These are phyloP conservation scores for Priceomyces fermenticarens DNA, from an alignment of 805 yeast species.

Conservation along the genomic window DNA sequence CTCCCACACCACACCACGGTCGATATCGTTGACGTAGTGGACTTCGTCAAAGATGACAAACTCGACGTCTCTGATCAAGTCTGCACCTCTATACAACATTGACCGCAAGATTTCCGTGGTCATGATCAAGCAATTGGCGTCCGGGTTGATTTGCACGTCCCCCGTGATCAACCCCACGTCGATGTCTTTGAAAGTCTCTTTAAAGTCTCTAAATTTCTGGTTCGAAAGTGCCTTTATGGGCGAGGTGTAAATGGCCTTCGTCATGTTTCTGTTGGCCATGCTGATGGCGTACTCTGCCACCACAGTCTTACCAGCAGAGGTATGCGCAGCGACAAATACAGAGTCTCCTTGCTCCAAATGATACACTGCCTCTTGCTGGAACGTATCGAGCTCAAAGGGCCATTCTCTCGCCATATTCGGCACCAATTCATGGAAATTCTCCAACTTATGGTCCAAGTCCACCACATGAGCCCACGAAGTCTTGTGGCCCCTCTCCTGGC, in stretches of 20 bases:
- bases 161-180: slow-evolving; percentile 96
- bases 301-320: slow-evolving; percentile 98
- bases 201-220: slow-evolving; percentile 87
- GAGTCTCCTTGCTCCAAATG: slow-evolving; percentile 98
- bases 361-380: slow-evolving; percentile 95
- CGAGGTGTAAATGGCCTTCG: slow-evolving; percentile 93
- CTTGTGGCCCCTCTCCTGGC: slow-evolving; percentile 28
- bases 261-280: slow-evolving; percentile 93
- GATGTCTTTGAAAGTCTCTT: slow-evolving; percentile 69
- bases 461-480: slow-evolving; percentile 95
- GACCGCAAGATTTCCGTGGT: slow-evolving; percentile 94
- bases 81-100: slow-evolving; percentile 96
- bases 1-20: slow-evolving; percentile 99
- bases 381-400: slow-evolving; percentile 93
- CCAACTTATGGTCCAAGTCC: slow-evolving; percentile 77
- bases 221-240: slow-evolving; percentile 91
- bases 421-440: slow-evolving; percentile 81
- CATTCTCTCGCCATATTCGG: slow-evolving; percentile 92
- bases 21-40: slow-evolving; percentile 94
- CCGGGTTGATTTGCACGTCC: slow-evolving; percentile 96
- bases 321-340: slow-evolving; percentile 97
- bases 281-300: slow-evolving; percentile 98
- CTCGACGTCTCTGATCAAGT: slow-evolving; percentile 92
- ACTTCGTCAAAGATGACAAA: slow-evolving; percentile 98
- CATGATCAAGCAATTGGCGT: slow-evolving; percentile 94